Base-by-base conservation (phyloP, 169 alveolate species). In the Cryptosporidium meleagridis region DNA sequence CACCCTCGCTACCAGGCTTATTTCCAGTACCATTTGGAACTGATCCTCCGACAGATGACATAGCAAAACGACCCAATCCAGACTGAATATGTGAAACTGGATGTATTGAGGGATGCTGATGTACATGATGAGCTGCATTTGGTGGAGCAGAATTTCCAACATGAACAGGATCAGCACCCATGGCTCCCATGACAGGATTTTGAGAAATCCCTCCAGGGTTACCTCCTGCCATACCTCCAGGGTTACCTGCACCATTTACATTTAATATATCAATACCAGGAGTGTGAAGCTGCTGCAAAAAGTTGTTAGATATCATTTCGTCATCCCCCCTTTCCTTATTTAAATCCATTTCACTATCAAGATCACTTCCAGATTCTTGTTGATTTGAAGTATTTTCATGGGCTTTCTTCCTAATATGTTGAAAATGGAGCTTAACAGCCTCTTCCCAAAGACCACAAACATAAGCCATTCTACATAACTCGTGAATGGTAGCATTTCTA, bases 401-500 rank as follows among this genome's bases (percentile, higher is more conserved):
- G 31, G 89, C 89, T 16, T 80, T 80, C 39, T 80, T 80, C 29
- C 89, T 80, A 29, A 80, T 80, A 80, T 80, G 89, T 29, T 80
- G 89, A 62, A 80, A 80, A 37, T 80, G 89, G 29, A 80, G 89
- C 55, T 80, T 80, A 23, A 86, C 92, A 23, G 86, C 92, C 53
- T 86, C 87, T 33, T 86, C 91, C 92, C 92, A 86, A n/a, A 86
- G 51, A 10, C 85, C 85, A 75, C 92, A 86, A n/a, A 86, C 91
- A 53, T 69, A 86, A 29, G 92, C 92, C 92, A 86, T 86, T 44
- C 91, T 51, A 29, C 87, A 67, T 9, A 86, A 33, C 70, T 86
- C 91, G 35, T 72, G 92, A n/a, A 86, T 85, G 39, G 92, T 86
- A 7, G 92, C 92, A 73, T 86, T 86, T 68, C 92, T 55, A n/a